These are phyloP conservation scores for Candida sp. DNA, from an alignment of 1,139 yeast genomes.

Conservation along the genomic window DNA sequence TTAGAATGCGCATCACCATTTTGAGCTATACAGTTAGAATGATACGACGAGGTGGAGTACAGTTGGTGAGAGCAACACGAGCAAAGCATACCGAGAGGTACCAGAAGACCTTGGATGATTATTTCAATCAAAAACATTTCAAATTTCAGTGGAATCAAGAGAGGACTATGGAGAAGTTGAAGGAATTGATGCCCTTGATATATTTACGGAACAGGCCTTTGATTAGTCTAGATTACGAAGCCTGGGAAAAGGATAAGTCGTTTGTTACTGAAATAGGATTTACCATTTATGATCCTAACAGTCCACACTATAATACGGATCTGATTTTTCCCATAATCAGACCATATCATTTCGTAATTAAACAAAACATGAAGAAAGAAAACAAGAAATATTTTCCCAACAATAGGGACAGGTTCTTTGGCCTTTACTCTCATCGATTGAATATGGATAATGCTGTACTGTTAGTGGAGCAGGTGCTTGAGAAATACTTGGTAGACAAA, in stretches of 20 bases:
- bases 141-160: slow-evolving; percentile 14
- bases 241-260: slow-evolving; percentile 48
- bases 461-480: slow-evolving; percentile 40
- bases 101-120: slow-evolving; percentile 7
- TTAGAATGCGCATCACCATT: too few species aligned
- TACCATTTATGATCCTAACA: slow-evolving; percentile 59
- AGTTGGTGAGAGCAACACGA: neutral
- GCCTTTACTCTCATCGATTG: slow-evolving; percentile 54
- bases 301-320: slow-evolving; percentile 17
- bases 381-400: slow-evolving; percentile 67
- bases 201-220: slow-evolving; percentile 34
- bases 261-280: slow-evolving; percentile 69
- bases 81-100: neutral
- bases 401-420: slow-evolving; percentile 52
- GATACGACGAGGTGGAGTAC: neutral
- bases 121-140: slow-evolving; percentile 17
- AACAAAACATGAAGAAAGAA: slow-evolving; percentile 41
- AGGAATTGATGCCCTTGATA: slow-evolving; percentile 21
- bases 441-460: slow-evolving; percentile 26
- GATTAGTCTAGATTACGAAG: slow-evolving; percentile 66
- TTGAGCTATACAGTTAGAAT: too few species aligned
- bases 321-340: slow-evolving; percentile 40
- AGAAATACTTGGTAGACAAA: slow-evolving; percentile 30
- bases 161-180: slow-evolving; percentile 14
- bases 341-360: slow-evolving; percentile 55